Percentiles rank a stretch among this genome's conserved stretches.
Evolutionary conservation across 2,329 filamentous ascomycete genomes (phyloP).

Genomic region (Hypoxylon sp.): DNA sequence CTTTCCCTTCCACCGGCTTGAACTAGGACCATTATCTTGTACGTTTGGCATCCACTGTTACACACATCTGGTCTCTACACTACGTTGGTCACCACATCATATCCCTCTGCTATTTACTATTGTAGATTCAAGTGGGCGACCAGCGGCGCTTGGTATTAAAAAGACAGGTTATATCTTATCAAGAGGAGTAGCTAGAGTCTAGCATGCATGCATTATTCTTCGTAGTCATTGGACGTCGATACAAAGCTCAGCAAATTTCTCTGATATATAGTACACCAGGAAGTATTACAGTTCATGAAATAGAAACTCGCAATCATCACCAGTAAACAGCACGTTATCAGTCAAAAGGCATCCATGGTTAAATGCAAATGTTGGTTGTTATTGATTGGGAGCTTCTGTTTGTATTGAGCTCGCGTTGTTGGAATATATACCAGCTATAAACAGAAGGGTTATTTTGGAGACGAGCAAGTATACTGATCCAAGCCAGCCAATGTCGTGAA

Average conservation of each 20-base stretch:
- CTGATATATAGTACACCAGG: background rate
- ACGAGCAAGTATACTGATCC: background rate
- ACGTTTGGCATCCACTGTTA: background rate
- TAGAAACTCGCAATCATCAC: background rate
- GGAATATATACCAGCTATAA: background rate
- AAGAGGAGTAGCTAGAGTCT: background rate
- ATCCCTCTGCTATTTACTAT: background rate
- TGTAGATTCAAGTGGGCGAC: background rate
- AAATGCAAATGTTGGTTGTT: constrained; percentile 2
- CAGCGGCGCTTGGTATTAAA: too few relatives aligned
- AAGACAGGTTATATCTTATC: background rate
- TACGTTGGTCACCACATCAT: background rate
- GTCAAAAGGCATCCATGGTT: background rate
- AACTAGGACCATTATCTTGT: background rate
- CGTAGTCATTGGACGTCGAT: background rate
- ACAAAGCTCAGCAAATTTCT: background rate
- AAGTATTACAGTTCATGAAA: background rate
- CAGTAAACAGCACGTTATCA: background rate
- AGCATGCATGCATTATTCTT: background rate
- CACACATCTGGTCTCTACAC: background rate
- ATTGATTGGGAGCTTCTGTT: background rate
- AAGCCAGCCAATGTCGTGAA: constrained; percentile 10
- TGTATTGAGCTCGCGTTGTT: background rate
- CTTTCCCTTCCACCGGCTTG: background rate
- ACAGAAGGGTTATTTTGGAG: background rate